Evolutionary conservation across 2,329 filamentous ascomycete genomes (phyloP).

Genomic region (Aphanoascus verrucosus): DNA sequence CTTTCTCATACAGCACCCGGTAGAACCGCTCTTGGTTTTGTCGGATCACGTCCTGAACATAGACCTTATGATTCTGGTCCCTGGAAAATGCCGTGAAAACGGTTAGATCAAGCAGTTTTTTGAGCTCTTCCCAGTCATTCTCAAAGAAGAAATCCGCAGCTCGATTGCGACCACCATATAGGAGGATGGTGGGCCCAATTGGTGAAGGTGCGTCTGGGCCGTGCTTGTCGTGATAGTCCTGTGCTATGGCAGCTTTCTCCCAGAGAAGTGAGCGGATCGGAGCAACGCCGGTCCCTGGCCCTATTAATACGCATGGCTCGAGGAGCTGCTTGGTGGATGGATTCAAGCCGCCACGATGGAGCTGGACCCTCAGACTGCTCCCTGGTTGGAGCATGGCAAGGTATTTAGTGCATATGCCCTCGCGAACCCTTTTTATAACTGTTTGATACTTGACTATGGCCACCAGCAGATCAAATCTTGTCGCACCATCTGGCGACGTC

Average conservation of each 20-base stretch:
- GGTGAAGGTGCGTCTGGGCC: slow-evolving; percentile 20
- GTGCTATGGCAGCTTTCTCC: slow-evolving; percentile 47
- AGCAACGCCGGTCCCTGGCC: slow-evolving; percentile 76
- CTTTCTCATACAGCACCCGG: slow-evolving; percentile 39
- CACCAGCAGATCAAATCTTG: slow-evolving; percentile 60
- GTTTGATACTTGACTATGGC: slow-evolving; percentile 89
- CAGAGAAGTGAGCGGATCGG: slow-evolving; percentile 73
- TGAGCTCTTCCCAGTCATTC: slow-evolving; percentile 56
- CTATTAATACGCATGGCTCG: slow-evolving; percentile 62
- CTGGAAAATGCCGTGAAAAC: slow-evolving; percentile 60
- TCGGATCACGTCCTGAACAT: slow-evolving; percentile 55
- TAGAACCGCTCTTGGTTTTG: slow-evolving; percentile 42
- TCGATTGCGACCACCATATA: slow-evolving; percentile 75
- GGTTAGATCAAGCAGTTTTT: slow-evolving; percentile 36
- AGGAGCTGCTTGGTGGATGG: slow-evolving; percentile 38
- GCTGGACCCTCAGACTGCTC: slow-evolving; percentile 49
- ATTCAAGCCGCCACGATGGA: slow-evolving; percentile 45
- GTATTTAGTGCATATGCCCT: slow-evolving; percentile 86
- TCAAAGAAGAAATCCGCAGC: slow-evolving; percentile 70
- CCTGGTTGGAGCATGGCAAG: slow-evolving; percentile 53
- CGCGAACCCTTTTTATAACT: slow-evolving; percentile 68
- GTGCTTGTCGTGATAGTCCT: slow-evolving; percentile 24
- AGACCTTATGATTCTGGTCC: slow-evolving; percentile 54
- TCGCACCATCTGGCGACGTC: slow-evolving; percentile 27
- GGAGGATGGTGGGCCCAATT: slow-evolving; percentile 48